Percentiles rank a stretch among this genome's conserved stretches.
These are phyloP conservation scores for Helotiales sp. DNA, from an alignment of 2,329 filamentous ascomycete species.

Conservation along the genomic window DNA sequence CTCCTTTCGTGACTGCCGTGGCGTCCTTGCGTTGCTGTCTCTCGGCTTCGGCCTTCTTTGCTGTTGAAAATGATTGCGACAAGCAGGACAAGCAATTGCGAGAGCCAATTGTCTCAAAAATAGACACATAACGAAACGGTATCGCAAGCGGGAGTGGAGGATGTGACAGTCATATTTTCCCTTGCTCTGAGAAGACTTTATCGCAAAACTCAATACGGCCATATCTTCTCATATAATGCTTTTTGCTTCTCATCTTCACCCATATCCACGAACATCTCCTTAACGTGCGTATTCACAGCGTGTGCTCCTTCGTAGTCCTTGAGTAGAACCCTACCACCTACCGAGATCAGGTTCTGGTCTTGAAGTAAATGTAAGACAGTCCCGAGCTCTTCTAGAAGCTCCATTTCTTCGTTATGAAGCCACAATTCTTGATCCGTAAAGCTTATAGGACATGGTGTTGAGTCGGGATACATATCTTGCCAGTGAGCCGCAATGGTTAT, in stretches of 20 bases:
- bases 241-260: conserved; percentile 7
- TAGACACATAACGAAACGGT: neutral
- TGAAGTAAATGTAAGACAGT: conserved; percentile 9
- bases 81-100: too few species aligned
- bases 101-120: too few species aligned
- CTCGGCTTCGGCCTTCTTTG: too few species aligned
- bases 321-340: conserved; percentile 8
- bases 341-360: conserved; percentile 10
- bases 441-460: conserved; percentile 8
- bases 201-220: conserved; percentile 10
- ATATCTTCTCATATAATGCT: conserved; percentile 11
- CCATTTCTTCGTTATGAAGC: conserved; percentile 16
- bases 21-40: too few species aligned
- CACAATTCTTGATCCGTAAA: conserved; percentile 12
- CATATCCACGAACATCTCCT: conserved; percentile 10
- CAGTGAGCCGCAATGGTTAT: conserved; percentile 11
- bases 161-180: neutral
- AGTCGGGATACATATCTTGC: conserved; percentile 8
- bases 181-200: neutral
- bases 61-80: too few species aligned
- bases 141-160: neutral
- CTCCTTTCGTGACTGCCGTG: too few species aligned
- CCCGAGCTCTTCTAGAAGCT: conserved; percentile 13
- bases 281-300: neutral
- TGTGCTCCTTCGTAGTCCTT: neutral